Evolutionary conservation across 495 filamentous ascomycete genomes (phyloP).

Genomic region (Jackrogersella multiformis): DNA sequence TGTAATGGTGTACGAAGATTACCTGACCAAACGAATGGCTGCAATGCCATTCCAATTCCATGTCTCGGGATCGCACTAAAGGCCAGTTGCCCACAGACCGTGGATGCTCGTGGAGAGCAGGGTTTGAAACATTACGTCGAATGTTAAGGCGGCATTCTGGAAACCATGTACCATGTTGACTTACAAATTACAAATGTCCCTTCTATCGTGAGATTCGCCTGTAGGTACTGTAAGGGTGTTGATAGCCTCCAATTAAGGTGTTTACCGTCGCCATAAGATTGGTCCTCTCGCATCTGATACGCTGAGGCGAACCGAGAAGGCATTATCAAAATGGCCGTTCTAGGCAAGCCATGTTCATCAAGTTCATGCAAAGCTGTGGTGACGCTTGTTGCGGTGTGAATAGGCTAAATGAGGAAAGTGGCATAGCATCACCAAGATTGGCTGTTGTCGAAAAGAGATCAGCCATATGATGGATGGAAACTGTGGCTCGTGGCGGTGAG

Average conservation of each 20-base stretch:
- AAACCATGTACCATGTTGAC: constrained; percentile 6
- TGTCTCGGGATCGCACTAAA: constrained; percentile 44
- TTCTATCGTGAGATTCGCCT: constrained; percentile 1
- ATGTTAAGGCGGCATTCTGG: constrained; percentile 24
- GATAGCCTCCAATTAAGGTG: not conserved
- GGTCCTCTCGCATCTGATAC: constrained; percentile 18
- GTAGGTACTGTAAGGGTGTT: not conserved
- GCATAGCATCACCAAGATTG: constrained; percentile 30
- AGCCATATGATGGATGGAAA: constrained; percentile 36
- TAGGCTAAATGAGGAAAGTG: constrained; percentile 43
- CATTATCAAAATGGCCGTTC: constrained; percentile 20
- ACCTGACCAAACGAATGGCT: constrained; percentile 9
- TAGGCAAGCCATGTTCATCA: constrained; percentile 34
- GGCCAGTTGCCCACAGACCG: constrained; percentile 16
- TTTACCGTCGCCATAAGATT: constrained; percentile 24
- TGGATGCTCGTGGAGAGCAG: constrained; percentile 27
- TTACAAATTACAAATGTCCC: constrained; percentile 1
- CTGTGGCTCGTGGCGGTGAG: constrained; percentile 42
- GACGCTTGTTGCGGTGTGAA: constrained; percentile 41
- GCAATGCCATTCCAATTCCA: constrained; percentile 35
- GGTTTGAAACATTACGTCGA: constrained; percentile 24
- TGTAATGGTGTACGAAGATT: constrained; percentile 3
- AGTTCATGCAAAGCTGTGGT: constrained; percentile 32
- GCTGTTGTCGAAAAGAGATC: constrained; percentile 30
- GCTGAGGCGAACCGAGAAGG: constrained; percentile 19